Evolutionary conservation across 495 filamentous ascomycete genomes (phyloP).

Genomic region (Rhypophila decipiens): DNA sequence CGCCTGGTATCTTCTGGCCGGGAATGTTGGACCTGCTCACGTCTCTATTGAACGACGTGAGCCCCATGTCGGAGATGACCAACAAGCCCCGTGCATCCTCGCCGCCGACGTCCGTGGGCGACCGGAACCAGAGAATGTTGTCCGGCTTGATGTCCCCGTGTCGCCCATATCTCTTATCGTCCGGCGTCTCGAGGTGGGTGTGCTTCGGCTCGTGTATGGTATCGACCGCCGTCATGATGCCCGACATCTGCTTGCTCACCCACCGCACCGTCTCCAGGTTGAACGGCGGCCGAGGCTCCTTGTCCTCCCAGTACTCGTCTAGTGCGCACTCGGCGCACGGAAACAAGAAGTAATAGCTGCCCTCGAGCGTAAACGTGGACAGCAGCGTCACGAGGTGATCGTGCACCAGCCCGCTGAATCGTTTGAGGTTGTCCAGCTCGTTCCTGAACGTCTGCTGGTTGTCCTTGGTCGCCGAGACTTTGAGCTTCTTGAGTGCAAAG

Average conservation of each 20-base stretch:
- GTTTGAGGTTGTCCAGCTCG: background rate
- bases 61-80: constrained; percentile 4
- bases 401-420: constrained; percentile 6
- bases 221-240: constrained; percentile 3
- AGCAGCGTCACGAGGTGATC: constrained; percentile 17
- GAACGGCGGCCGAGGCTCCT: background rate
- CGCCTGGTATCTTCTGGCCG: background rate
- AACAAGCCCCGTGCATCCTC: background rate
- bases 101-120: background rate
- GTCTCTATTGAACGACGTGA: constrained; percentile 1
- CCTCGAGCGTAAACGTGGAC: constrained; percentile 14
- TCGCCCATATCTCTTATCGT: background rate
- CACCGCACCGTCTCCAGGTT: constrained; percentile 4
- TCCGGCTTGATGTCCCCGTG: constrained; percentile 4
- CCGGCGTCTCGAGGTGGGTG: background rate
- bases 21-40: constrained; percentile 1
- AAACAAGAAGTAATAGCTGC: constrained; percentile 15
- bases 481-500: constrained; percentile 2
- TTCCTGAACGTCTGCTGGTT: constrained; percentile 11
- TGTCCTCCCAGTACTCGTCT: constrained; percentile 4
- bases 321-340: constrained; percentile 16
- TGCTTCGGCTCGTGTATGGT: constrained; percentile 1
- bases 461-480: constrained; percentile 6
- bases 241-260: constrained; percentile 13
- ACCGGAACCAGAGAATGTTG: constrained; percentile 4